Evolutionary conservation across 2,329 filamentous ascomycete species (phyloP).

Genomic region (Xylogone sp.): DNA sequence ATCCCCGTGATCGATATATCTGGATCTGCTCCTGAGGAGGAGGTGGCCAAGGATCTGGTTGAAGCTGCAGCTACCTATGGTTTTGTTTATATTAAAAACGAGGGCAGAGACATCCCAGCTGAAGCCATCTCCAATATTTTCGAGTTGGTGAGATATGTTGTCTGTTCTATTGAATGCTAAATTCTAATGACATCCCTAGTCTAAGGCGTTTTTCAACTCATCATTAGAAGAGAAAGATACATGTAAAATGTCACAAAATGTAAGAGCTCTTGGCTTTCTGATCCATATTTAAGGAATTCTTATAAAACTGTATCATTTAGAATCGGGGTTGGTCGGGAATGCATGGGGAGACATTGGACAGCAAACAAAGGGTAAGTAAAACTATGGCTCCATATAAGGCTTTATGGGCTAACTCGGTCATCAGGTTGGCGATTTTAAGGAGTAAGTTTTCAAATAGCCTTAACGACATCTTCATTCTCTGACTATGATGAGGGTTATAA

Average conservation of each 20-base stretch:
- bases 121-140: slow-evolving; percentile 69
- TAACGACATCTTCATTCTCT: not conserved
- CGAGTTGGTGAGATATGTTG: slow-evolving; percentile 51
- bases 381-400: not conserved
- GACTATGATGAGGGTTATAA: slow-evolving; percentile 67
- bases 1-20: slow-evolving; percentile 86
- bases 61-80: slow-evolving; percentile 78
- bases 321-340: slow-evolving; percentile 89
- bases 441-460: slow-evolving; percentile 47
- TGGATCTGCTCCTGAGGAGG: slow-evolving; percentile 47
- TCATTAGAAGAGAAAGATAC: slow-evolving; percentile 67
- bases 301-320: too few relatives aligned
- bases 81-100: slow-evolving; percentile 84
- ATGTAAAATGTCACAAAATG: slow-evolving; percentile 68
- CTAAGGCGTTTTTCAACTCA: slow-evolving; percentile 67
- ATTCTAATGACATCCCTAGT: slow-evolving; percentile 41
- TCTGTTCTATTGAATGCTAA: slow-evolving; percentile 3
- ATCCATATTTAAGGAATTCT: too few relatives aligned
- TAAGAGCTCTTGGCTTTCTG: slow-evolving; percentile 23
- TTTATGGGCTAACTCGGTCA: slow-evolving; percentile 10
- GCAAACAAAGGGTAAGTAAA: slow-evolving; percentile 65
- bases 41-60: slow-evolving; percentile 65
- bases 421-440: slow-evolving; percentile 81
- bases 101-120: slow-evolving; percentile 63
- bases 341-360: slow-evolving; percentile 83